These are phyloP conservation scores for Pilasporangium apinafurcum DNA, from an alignment of 352 stramenopile genomes.

Conservation along the genomic window DNA sequence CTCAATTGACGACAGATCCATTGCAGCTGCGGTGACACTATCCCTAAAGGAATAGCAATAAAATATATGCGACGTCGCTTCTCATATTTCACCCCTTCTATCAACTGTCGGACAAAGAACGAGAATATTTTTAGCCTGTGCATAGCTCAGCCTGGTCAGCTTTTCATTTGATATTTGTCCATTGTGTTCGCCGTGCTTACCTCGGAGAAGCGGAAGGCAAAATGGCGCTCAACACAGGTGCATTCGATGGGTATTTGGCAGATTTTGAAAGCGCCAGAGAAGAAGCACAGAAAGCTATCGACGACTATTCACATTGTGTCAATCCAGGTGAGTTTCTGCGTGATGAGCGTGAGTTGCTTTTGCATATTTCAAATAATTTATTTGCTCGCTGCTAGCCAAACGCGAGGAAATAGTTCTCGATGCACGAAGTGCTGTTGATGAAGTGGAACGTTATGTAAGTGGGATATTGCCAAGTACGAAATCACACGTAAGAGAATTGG, in stretches of 20 bases:
- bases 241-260: constrained; percentile 54
- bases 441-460: constrained; percentile 72
- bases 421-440: constrained; percentile 38
- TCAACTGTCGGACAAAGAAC: no score
- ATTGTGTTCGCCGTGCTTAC: no score
- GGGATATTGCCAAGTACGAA: background rate
- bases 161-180: no score
- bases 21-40: constrained; percentile 5
- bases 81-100: no score
- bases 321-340: constrained; percentile 11
- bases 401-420: constrained; percentile 42
- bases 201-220: no score
- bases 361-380: background rate
- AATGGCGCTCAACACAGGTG: background rate
- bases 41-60: no score
- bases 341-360: background rate
- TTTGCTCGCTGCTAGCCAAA: constrained; percentile 6
- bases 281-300: constrained; percentile 41
- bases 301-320: constrained; percentile 26
- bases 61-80: no score
- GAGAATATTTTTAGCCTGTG: no score
- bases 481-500: background rate
- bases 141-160: no score
- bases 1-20: constrained; percentile 12
- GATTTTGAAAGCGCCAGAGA: constrained; percentile 39